phyloP scores from a whole-genome alignment of 305 asterid species.

The Fraxinus albicans region DNA sequence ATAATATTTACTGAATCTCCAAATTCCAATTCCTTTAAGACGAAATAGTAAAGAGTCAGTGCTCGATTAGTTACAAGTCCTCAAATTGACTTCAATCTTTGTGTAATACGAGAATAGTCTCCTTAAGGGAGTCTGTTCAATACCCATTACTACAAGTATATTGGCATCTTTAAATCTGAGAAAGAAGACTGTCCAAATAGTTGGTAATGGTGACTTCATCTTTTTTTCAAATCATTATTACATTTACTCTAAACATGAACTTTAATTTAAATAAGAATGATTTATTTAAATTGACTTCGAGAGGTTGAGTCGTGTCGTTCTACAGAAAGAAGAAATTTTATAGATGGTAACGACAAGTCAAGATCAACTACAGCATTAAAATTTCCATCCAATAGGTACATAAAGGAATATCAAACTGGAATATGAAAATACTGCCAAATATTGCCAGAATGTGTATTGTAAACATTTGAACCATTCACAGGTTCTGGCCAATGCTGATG shows the following conservation, averaged over 20 bases:
- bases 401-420: not conserved
- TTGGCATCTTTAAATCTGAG: not conserved
- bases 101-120: not conserved
- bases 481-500: not conserved
- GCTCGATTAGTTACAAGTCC: not conserved
- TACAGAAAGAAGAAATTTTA: not conserved
- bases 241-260: not conserved
- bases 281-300: not conserved
- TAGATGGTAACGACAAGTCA: not conserved
- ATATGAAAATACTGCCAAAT: not conserved
- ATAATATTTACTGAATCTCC: not conserved
- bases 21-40: not conserved
- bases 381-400: not conserved
- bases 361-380: not conserved
- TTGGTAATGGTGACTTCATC: not conserved
- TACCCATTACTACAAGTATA: not conserved
- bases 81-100: not conserved
- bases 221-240: too few species aligned
- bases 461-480: not conserved
- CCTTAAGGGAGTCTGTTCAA: not conserved
- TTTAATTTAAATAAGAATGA: not conserved
- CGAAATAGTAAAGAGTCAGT: not conserved
- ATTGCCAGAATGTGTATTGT: not conserved
- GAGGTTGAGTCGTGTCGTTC: not conserved
- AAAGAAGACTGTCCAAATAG: not conserved